phyloP scores from a whole-genome alignment of 1,284 basidiomycete genomes.

The Cryptococcus sp. region DNA sequence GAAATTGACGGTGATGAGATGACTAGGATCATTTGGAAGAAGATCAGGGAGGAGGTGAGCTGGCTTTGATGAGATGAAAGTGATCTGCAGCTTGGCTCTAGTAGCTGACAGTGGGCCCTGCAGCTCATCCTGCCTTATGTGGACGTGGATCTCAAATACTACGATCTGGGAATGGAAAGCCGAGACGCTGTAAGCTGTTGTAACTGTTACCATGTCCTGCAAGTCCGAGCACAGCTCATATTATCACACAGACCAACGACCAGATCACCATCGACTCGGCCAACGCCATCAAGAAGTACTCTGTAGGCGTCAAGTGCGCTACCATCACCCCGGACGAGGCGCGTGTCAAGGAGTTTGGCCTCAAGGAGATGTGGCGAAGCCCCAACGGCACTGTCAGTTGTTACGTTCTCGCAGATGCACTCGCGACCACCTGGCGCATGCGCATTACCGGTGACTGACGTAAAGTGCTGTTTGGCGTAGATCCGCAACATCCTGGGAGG shows the following conservation, averaged over 20 bases:
- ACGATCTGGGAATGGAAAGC: conserved; percentile 88
- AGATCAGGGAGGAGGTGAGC: conserved; percentile 88
- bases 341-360: conserved; percentile 70
- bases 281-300: conserved; percentile 80
- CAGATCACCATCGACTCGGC: conserved; percentile 90
- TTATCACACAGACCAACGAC: conserved; percentile 72
- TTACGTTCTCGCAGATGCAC: background rate
- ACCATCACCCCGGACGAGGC: conserved; percentile 96
- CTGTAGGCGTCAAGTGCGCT: conserved; percentile 80
- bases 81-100: background rate
- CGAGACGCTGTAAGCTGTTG: conserved; percentile 67
- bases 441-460: no score
- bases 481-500: conserved; percentile 97
- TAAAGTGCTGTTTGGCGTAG: conserved; percentile 45
- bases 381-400: conserved; percentile 82
- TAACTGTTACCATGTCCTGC: background rate
- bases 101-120: background rate
- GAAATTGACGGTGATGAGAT: conserved; percentile 97
- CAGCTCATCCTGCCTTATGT: conserved; percentile 94
- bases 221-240: conserved; percentile 1
- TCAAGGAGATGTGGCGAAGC: conserved; percentile 97
- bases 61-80: background rate
- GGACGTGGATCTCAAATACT: conserved; percentile 96
- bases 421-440: background rate
- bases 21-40: conserved; percentile 98